A percentile compares a stretch with the other conserved stretches of the same genome.
Evolutionary conservation across 2,329 filamentous ascomycete genomes (phyloP).

Genomic region (Capronia epimyces): DNA sequence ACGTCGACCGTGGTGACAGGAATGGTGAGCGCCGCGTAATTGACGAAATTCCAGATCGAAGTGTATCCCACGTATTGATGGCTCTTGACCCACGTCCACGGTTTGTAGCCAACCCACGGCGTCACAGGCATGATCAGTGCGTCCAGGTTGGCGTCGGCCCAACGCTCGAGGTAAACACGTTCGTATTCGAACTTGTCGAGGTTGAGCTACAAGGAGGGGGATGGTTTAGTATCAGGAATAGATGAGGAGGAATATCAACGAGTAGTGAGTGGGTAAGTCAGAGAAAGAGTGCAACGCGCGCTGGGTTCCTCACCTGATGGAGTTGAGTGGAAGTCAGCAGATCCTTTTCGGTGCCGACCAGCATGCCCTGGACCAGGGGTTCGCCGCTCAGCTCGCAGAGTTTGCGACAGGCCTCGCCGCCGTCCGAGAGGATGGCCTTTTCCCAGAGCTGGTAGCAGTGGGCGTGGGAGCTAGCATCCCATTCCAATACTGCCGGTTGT

Average conservation of each 20-base stretch:
- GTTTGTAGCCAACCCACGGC: conserved; percentile 32
- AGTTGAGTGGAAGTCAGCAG: no score
- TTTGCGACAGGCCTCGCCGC: no score
- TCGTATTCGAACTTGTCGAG: conserved; percentile 32
- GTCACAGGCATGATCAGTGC: conserved; percentile 34
- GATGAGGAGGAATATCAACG: not conserved
- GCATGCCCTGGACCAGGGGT: no score
- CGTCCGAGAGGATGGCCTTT: no score
- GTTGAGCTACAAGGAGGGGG: conserved; percentile 32
- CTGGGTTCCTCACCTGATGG: no score
- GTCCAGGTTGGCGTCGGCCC: conserved; percentile 32
- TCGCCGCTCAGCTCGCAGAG: no score
- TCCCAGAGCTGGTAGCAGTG: no score
- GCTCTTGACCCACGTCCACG: conserved; percentile 34
- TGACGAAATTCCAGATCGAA: conserved; percentile 35
- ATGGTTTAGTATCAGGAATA: conserved; percentile 20
- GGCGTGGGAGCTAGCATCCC: no score
- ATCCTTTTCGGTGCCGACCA: no score
- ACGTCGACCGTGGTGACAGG: conserved; percentile 24
- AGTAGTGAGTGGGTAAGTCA: no score
- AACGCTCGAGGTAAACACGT: conserved; percentile 31
- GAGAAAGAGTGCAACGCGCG: no score
- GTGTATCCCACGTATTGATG: conserved; percentile 36
- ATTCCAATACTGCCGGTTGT: conserved; percentile 27
- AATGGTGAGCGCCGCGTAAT: conserved; percentile 34